A percentile compares a stretch with the other conserved stretches of the same genome.
Conservation (phyloP, 192 early-diverging fungal species). For the Anaeromyces robustus region DNA sequence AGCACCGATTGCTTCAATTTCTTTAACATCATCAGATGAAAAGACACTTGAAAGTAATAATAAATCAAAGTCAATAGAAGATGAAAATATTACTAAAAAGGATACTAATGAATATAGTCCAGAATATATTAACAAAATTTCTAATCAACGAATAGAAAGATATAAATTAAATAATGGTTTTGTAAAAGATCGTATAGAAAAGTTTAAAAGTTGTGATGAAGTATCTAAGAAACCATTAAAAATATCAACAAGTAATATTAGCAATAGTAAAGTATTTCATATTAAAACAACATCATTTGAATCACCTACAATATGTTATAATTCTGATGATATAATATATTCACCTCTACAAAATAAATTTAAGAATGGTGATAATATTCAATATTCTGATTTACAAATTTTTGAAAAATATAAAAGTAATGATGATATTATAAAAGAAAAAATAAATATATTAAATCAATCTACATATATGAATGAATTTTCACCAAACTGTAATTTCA, state of each 20-base stretch:
- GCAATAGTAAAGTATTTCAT: too few species aligned
- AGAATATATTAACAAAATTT: background rate
- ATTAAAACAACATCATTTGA: too few species aligned
- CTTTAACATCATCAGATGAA: background rate
- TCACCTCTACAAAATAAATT: too few species aligned
- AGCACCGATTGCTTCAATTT: background rate
- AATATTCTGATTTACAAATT: background rate
- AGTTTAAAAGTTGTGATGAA: background rate
- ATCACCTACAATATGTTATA: too few species aligned
- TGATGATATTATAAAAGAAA: background rate
- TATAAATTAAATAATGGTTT: background rate
- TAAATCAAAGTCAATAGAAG: background rate
- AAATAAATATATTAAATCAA: background rate
- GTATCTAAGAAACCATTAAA: background rate
- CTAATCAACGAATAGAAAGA: background rate
- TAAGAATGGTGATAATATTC: background rate
- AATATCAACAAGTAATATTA: background rate
- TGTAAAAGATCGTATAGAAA: background rate
- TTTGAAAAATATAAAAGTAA: background rate
- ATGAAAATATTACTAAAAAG: background rate
- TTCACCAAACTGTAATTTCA: background rate
- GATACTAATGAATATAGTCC: background rate
- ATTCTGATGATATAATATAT: too few species aligned
- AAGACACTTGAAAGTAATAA: background rate
- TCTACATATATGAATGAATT: background rate